Base-by-base conservation (phyloP, 257 asterid species). In the Fraxinus anomala region DNA sequence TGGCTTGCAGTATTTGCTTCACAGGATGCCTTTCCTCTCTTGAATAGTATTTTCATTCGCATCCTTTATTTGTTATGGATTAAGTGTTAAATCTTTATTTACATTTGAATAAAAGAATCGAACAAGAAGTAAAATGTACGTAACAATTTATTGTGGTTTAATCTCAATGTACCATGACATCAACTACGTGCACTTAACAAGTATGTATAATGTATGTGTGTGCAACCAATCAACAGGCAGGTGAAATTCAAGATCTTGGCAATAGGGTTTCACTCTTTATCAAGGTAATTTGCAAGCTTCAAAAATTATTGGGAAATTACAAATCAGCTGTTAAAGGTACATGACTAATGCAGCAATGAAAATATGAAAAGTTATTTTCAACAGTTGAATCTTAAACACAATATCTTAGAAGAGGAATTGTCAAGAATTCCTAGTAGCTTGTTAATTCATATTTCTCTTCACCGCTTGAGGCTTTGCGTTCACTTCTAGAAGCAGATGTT, bases 1-100 rank as follows among this genome's bases (percentile, higher is more conserved):
- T 66, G 87, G 87, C 17, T 31, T 82, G 51, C 79, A 69, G 6
- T 79, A 83, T 73, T 73, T 89, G 79, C 77, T 83, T 67, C 76
- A 80, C 9, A 70, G 80, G 28, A 33, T 68, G 56, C 51, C 59
- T 66, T 63, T 63, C 68, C 17, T 63, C 17, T 63, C 68, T 61
- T 61, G 68, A 59, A 59, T 21, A 51, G 63, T 6, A 51, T 51
- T 16, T 3, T 16, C 23, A 17, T 6, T 56, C 28, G 6, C 4
- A 1, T 23, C 67, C 33, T 1, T 61, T 61, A 0, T 61, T n/a
- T 23, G 30, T 59, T 59, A 56, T 56, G 28, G 3, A 56, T 59
- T 1, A 54, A 51, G 9, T 54, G 4, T 40, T 40, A 40, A 49
- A 28, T 49, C 19, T n/a, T 6, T 59, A 21, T 59, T 2, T 56